Base-by-base conservation (phyloP, 2,329 filamentous ascomycete species). In the Aspergillus phoenicis region DNA sequence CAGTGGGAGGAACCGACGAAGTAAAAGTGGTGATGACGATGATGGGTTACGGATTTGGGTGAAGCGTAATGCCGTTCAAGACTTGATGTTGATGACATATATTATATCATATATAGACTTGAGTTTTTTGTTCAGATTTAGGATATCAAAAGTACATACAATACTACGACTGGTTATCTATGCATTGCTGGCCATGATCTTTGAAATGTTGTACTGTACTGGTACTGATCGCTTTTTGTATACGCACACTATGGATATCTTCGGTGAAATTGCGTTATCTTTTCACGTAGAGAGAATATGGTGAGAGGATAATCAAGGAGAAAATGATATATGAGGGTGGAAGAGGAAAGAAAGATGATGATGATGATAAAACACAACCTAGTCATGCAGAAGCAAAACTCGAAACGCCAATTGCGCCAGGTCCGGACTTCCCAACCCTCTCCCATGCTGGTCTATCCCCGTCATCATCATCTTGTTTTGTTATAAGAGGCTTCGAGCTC, bases 1-100 rank as follows among this genome's bases (percentile, higher is more conserved):
- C 95, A 99, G 77, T 99, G 94, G 95, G 95, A 99, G 78, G 93
- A 97, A 77, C 71, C 56, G 59, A 49, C 59, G 11, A 64, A 68
- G 60, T 66, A 64, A 49, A 58, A 10, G 33, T 4, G 5, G 26
- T 30, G 47, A 22, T 8, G 38, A 13, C 17, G 30, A 43, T 24
- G 51, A 49, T 57, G 15, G 13, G 17, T 30, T 30, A 54, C 45
- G 45, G 26, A 41, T 41, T 26, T 13, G 11, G 13, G 33, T 36
- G 33, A 36, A 41, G 26, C 47, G 20, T 57, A 39, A 58, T 62
- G 59, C 28, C 63, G 33, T 36, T 36, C 33, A 36, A 36, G 57
- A 60, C 52, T 57, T 66, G 56, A 67, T 61, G 61, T 64, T 67
- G 59, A 67, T 65, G 64, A 66, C 36, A 51, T 43, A 41, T 57